phyloP scores from a whole-genome alignment of 108 stramenopile genomes.

The Epithemia pelagica region DNA sequence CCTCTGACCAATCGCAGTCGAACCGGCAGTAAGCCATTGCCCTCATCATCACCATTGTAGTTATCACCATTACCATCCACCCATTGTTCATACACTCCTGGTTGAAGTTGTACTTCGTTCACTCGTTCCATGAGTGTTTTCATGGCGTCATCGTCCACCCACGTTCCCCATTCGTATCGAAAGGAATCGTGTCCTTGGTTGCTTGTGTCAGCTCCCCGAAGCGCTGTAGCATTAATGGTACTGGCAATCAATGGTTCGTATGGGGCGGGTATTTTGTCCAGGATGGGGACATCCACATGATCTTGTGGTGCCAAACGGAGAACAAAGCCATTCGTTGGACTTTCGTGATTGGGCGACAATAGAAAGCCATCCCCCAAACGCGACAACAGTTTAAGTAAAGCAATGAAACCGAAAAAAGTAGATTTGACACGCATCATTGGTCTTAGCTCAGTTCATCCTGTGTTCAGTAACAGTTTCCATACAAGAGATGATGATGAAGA shows the following conservation, averaged over 20 bases:
- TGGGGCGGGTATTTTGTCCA: conserved; percentile 12
- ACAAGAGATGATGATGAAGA: too few species aligned
- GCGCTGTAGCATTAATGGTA: conserved; percentile 13
- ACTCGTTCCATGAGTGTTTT: conserved; percentile 40
- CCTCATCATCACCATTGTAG: conserved; percentile 10
- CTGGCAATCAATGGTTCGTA: conserved; percentile 14
- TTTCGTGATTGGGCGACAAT: too few species aligned
- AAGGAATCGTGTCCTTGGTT: conserved; percentile 34
- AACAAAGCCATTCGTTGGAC: too few species aligned
- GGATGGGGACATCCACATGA: not conserved
- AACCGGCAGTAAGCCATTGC: conserved; percentile 19
- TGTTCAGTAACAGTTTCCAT: too few species aligned
- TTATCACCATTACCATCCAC: conserved; percentile 2
- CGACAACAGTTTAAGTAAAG: too few species aligned
- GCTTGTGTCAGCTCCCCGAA: conserved; percentile 24
- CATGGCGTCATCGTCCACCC: conserved; percentile 43
- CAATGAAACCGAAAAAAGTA: too few species aligned
- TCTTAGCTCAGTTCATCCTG: too few species aligned
- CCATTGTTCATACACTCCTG: conserved; percentile 36
- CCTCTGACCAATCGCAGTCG: conserved; percentile 49
- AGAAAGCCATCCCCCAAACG: too few species aligned
- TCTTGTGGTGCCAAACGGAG: not conserved
- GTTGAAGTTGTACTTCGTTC: conserved; percentile 34
- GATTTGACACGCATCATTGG: too few species aligned
- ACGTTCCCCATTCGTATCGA: conserved; percentile 70